Evolutionary conservation across 2,329 filamentous ascomycete genomes (phyloP).

Genomic region (Phyllosticta paracitricarpa): DNA sequence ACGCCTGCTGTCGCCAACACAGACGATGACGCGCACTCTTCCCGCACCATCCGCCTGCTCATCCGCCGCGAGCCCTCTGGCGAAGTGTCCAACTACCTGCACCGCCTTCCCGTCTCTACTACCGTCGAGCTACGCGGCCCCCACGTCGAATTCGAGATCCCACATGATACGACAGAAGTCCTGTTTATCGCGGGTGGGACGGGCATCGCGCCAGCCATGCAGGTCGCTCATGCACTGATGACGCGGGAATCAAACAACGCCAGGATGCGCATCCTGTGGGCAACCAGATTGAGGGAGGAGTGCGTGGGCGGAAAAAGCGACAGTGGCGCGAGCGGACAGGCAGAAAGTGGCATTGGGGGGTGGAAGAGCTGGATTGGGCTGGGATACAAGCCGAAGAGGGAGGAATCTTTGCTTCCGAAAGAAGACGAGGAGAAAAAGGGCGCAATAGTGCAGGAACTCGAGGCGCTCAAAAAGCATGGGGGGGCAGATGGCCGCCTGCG

Average conservation of each 20-base stretch:
- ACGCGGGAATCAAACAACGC: conserved; percentile 18
- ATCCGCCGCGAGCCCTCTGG: conserved; percentile 70
- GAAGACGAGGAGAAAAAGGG: conserved; percentile 28
- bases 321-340: neutral
- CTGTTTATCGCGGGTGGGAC: conserved; percentile 89
- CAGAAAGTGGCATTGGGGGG: conserved; percentile 14
- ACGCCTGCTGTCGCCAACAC: conserved; percentile 9
- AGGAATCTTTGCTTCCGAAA: conserved; percentile 12
- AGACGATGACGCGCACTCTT: conserved; percentile 19
- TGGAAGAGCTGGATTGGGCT: neutral
- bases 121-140: conserved; percentile 71
- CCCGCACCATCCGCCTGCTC: conserved; percentile 41
- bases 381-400: conserved; percentile 2
- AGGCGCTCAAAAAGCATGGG: conserved; percentile 46
- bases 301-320: conserved; percentile 52
- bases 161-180: conserved; percentile 45
- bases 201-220: conserved; percentile 81
- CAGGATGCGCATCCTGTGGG: conserved; percentile 70
- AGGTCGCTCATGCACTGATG: conserved; percentile 57
- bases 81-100: conserved; percentile 77
- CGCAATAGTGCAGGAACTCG: conserved; percentile 52
- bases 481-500: conserved; percentile 16
- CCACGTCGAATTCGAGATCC: conserved; percentile 55
- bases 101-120: conserved; percentile 51
- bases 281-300: conserved; percentile 57